Conservation (phyloP, 139 green algal genomes). For the Coelastrella sp. region DNA sequence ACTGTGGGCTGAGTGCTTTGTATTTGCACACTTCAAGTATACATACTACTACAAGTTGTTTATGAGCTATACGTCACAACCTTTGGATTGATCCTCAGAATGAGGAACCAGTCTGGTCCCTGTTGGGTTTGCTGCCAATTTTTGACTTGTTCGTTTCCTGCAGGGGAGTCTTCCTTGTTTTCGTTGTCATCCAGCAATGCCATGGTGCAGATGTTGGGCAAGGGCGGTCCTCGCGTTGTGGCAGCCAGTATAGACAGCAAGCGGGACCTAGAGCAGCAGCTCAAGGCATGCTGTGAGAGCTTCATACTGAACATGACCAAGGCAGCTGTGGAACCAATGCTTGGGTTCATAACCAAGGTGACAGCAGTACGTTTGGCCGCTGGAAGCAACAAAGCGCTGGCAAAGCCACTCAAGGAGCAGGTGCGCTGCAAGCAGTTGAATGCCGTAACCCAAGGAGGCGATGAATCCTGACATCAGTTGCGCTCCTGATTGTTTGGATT, state of each 20-base stretch:
- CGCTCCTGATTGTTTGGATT: too few species aligned
- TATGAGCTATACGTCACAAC: too few species aligned
- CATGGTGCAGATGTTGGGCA: conserved; percentile 83
- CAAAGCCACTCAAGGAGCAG: conserved; percentile 77
- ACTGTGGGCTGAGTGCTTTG: too few species aligned
- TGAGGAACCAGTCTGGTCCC: too few species aligned
- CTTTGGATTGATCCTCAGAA: too few species aligned
- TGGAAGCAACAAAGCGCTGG: conserved; percentile 37
- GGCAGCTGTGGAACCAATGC: conserved; percentile 91
- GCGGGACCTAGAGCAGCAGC: conserved; percentile 94
- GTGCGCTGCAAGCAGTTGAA: conserved; percentile 48
- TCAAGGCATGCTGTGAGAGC: conserved; percentile 91
- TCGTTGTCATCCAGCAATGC: conserved; percentile 80
- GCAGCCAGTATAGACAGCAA: conserved; percentile 84
- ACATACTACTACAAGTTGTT: too few species aligned
- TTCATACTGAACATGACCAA: conserved; percentile 98
- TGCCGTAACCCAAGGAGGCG: too few species aligned
- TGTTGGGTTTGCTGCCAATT: too few species aligned
- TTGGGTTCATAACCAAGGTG: conserved; percentile 87
- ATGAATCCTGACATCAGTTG: too few species aligned
- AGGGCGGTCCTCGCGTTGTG: conserved; percentile 75
- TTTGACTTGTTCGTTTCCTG: neutral
- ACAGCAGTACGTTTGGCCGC: conserved; percentile 73
- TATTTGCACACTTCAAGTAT: too few species aligned
- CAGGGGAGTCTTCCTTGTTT: conserved; percentile 89